These are phyloP conservation scores for Cladosporium sp. DNA, from an alignment of 2,329 filamentous ascomycete species.

Conservation along the genomic window DNA sequence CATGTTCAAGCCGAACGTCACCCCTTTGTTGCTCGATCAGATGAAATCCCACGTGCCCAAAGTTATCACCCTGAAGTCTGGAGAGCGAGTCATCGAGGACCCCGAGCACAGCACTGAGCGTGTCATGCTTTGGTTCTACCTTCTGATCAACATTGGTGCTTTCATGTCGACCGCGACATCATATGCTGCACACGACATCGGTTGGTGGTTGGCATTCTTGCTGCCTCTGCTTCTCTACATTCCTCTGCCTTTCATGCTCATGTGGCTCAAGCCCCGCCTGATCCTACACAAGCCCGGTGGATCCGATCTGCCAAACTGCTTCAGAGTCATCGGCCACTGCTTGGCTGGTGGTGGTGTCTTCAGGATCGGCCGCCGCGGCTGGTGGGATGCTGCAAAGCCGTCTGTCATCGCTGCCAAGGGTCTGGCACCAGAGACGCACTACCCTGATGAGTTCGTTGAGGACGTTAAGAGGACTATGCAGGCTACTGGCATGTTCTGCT, in stretches of 20 bases:
- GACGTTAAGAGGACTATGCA: slow-evolving; percentile 61
- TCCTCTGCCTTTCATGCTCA: slow-evolving; percentile 32
- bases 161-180: slow-evolving; percentile 64
- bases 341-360: slow-evolving; percentile 16
- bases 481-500: slow-evolving; percentile 61
- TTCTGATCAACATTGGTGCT: slow-evolving; percentile 68
- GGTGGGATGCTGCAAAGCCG: slow-evolving; percentile 23
- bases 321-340: slow-evolving; percentile 12
- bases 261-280: slow-evolving; percentile 12
- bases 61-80: slow-evolving; percentile 29
- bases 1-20: slow-evolving; percentile 75
- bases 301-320: slow-evolving; percentile 7
- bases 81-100: slow-evolving; percentile 44
- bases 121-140: slow-evolving; percentile 61
- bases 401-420: slow-evolving; percentile 19
- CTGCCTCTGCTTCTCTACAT: slow-evolving; percentile 60
- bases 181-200: slow-evolving; percentile 61
- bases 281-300: slow-evolving; percentile 7
- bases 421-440: slow-evolving; percentile 34
- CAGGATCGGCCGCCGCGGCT: slow-evolving; percentile 17
- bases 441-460: slow-evolving; percentile 67
- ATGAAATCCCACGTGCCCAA: slow-evolving; percentile 35
- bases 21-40: slow-evolving; percentile 45
- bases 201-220: slow-evolving; percentile 62
- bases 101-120: slow-evolving; percentile 43